Percentiles rank a stretch among this genome's conserved stretches.
These are phyloP conservation scores for Cordyceps javanica DNA, from an alignment of 2,329 filamentous ascomycete species.

Conservation along the genomic window DNA sequence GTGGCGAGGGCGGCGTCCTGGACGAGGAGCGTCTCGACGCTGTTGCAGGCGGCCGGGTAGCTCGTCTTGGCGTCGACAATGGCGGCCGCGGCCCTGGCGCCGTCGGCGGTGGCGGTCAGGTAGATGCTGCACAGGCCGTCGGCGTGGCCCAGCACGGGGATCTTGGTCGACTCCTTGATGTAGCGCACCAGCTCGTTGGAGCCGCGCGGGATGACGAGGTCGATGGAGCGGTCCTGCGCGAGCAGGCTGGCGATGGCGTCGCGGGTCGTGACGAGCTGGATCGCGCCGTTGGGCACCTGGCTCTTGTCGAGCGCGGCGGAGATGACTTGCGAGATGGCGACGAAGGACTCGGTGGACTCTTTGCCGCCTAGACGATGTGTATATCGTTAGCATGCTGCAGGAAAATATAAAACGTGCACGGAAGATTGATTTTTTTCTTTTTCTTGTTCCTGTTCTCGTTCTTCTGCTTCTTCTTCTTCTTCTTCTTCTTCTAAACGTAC, in stretches of 20 bases:
- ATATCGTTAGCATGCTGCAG: not conserved
- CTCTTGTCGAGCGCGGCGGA: conserved; percentile 68
- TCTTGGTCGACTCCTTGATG: conserved; percentile 86
- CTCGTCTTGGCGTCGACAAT: conserved; percentile 88
- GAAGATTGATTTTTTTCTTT: not conserved
- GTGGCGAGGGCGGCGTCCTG: conserved; percentile 63
- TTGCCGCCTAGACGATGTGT: conserved; percentile 59
- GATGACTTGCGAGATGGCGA: conserved; percentile 81
- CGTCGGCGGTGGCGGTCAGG: conserved; percentile 71
- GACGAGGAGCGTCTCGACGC: conserved; percentile 84
- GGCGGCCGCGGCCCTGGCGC: conserved; percentile 64
- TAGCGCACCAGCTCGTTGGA: conserved; percentile 85
- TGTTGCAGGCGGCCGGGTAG: conserved; percentile 94
- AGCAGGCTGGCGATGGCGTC: conserved; percentile 88
- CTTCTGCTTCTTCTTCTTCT: not conserved
- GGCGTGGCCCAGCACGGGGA: conserved; percentile 92
- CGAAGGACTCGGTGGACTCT: conserved; percentile 92
- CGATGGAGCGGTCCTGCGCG: conserved; percentile 77
- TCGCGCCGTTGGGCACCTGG: conserved; percentile 73
- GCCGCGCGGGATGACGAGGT: conserved; percentile 89
- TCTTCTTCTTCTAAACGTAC: conserved; percentile 27
- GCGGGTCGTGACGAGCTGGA: conserved; percentile 90
- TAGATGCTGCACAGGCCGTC: conserved; percentile 89
- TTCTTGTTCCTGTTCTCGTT: too few species aligned
- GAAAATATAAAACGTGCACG: too few species aligned